phyloP scores from a whole-genome alignment of 2,329 filamentous ascomycete genomes.

The Phoma sp. region DNA sequence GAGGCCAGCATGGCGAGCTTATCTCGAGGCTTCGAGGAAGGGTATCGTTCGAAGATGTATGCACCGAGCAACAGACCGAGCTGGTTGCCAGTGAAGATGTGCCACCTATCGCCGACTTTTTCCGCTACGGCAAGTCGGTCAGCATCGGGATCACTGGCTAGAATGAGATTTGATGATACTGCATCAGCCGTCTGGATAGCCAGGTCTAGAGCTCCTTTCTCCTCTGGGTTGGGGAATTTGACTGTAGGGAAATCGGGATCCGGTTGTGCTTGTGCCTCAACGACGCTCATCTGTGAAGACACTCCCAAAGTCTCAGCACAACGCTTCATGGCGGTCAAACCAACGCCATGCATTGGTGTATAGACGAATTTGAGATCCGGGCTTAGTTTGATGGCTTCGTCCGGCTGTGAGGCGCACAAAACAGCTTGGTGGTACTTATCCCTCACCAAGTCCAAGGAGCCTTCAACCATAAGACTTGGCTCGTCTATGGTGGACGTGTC shows the following conservation, averaged over 20 bases:
- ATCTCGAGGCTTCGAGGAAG: slow-evolving; percentile 41
- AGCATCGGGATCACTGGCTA: slow-evolving; percentile 71
- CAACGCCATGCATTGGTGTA: slow-evolving; percentile 65
- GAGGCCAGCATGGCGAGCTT: slow-evolving; percentile 66
- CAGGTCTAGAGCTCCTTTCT: slow-evolving; percentile 67
- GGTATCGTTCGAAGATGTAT: slow-evolving; percentile 61
- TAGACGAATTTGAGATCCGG: slow-evolving; percentile 58
- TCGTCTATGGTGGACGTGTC: slow-evolving; percentile 54
- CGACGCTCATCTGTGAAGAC: slow-evolving; percentile 55
- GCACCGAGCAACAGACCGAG: slow-evolving; percentile 67
- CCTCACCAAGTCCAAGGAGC: slow-evolving; percentile 50
- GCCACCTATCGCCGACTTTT: slow-evolving; percentile 64
- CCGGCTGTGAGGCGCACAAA: slow-evolving; percentile 48
- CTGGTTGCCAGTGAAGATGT: slow-evolving; percentile 71
- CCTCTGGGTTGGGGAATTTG: slow-evolving; percentile 71
- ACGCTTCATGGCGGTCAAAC: slow-evolving; percentile 56
- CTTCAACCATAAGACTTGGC: slow-evolving; percentile 50
- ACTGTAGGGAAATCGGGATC: slow-evolving; percentile 71
- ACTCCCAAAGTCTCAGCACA: slow-evolving; percentile 51
- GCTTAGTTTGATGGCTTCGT: slow-evolving; percentile 29
- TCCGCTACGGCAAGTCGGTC: slow-evolving; percentile 70
- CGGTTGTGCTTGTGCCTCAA: slow-evolving; percentile 62
- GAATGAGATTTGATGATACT: slow-evolving; percentile 58
- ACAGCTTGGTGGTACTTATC: slow-evolving; percentile 56
- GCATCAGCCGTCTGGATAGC: slow-evolving; percentile 64